Percentiles rank a stretch among this genome's conserved stretches.
phyloP scores from a whole-genome alignment of 768 basidiomycete species.

The Psilocybe tampanensis region DNA sequence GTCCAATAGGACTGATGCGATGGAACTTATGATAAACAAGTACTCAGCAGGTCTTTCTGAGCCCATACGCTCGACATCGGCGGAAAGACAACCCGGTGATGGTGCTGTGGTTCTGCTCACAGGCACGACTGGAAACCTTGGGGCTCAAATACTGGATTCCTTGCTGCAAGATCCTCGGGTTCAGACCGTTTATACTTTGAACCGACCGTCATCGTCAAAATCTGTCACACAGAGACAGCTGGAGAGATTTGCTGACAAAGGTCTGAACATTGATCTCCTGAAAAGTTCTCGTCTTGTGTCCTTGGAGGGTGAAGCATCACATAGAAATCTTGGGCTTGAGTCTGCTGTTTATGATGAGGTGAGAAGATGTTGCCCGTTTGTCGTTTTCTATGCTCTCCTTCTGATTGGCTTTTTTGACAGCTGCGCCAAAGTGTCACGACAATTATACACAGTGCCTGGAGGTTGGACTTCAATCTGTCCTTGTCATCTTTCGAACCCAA shows the following conservation, averaged over 20 bases:
- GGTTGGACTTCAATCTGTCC: constrained; percentile 43
- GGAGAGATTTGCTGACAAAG: constrained; percentile 11
- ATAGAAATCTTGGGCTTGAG: constrained; percentile 26
- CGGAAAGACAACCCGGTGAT: background rate
- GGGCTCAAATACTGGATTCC: constrained; percentile 35
- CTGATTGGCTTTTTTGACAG: constrained; percentile 10
- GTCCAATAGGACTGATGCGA: constrained; percentile 15
- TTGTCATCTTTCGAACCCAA: constrained; percentile 43
- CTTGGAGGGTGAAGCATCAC: constrained; percentile 35
- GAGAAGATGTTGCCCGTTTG: background rate
- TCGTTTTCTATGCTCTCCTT: background rate
- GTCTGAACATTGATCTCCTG: constrained; percentile 12
- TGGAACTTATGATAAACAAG: constrained; percentile 23
- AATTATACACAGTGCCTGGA: constrained; percentile 47
- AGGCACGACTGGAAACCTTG: constrained; percentile 44
- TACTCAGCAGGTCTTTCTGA: constrained; percentile 12
- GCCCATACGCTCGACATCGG: background rate
- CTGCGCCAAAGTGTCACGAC: constrained; percentile 28
- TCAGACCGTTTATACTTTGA: constrained; percentile 33
- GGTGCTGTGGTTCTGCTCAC: constrained; percentile 35
- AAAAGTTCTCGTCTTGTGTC: background rate
- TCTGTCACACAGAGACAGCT: background rate
- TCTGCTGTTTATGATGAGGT: constrained; percentile 27
- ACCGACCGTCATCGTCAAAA: constrained; percentile 21
- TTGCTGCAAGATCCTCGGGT: constrained; percentile 29